phyloP scores from a whole-genome alignment of 148 eudicot species.

The Hydrangea macrophylla region DNA sequence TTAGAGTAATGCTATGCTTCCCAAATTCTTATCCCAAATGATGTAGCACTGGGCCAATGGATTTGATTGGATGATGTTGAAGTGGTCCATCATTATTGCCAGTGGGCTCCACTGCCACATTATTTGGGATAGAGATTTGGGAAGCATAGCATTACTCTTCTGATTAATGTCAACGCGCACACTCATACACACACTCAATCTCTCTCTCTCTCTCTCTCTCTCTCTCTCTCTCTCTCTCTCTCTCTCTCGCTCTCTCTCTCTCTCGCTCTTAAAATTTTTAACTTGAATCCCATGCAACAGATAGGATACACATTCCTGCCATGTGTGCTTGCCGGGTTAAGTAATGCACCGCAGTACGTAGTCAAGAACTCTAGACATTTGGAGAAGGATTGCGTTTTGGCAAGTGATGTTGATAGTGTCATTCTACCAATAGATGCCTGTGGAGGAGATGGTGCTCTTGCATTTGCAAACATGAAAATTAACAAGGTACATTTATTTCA shows the following conservation, averaged over 20 bases:
- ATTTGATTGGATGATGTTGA: too few species aligned
- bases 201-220: too few species aligned
- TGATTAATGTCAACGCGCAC: too few species aligned
- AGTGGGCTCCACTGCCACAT: too few species aligned
- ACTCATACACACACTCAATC: too few species aligned
- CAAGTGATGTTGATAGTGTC: conserved; percentile 89
- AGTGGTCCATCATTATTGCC: too few species aligned
- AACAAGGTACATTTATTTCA: conserved; percentile 48
- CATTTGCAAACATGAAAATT: conserved; percentile 52
- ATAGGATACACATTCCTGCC: conserved; percentile 95
- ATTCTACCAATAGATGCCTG: conserved; percentile 80
- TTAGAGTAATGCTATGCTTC: too few species aligned
- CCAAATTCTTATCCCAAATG: too few species aligned
- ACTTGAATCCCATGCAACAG: conserved; percentile 30
- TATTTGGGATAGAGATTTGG: too few species aligned
- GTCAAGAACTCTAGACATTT: conserved; percentile 26
- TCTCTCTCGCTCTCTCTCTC: conserved; percentile 5
- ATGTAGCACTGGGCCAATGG: too few species aligned
- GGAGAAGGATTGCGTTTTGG: conserved; percentile 52
- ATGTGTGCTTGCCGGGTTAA: conserved; percentile 91
- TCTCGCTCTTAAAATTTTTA: conserved; percentile 7
- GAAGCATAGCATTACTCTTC: too few species aligned
- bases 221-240: not conserved
- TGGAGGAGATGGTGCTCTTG: conserved; percentile 76
- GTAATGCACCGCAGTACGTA: conserved; percentile 85